These are phyloP conservation scores for Tetradesmus lagerheimii DNA, from an alignment of 139 green algal genomes.

Conservation along the genomic window DNA sequence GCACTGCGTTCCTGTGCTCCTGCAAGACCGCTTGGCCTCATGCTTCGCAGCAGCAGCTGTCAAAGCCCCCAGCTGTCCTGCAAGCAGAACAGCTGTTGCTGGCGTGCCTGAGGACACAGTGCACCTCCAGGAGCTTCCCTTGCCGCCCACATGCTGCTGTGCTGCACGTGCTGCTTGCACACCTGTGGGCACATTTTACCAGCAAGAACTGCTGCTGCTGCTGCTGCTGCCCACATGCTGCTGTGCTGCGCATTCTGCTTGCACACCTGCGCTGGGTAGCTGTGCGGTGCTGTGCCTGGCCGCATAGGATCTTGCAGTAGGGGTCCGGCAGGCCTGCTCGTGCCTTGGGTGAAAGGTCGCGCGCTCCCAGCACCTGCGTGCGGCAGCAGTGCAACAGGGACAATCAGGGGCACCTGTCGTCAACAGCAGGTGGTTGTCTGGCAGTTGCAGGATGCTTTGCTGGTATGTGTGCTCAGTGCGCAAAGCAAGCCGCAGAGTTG, in stretches of 20 bases:
- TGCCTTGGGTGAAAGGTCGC: slow-evolving; percentile 7
- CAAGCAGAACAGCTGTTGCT: not conserved
- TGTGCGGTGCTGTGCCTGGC: slow-evolving; percentile 28
- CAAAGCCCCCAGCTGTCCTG: not conserved
- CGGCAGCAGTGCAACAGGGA: not conserved
- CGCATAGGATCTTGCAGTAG: slow-evolving; percentile 39
- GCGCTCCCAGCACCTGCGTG: slow-evolving; percentile 25
- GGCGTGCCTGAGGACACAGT: no score
- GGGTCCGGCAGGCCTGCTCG: slow-evolving; percentile 34
- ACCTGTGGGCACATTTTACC: no score
- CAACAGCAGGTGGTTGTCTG: no score
- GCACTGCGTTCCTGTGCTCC: no score
- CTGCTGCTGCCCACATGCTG: not conserved
- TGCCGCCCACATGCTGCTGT: no score
- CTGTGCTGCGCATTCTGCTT: not conserved
- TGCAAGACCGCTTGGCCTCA: no score
- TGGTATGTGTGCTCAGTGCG: no score
- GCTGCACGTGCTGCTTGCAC: no score
- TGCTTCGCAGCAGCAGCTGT: no score
- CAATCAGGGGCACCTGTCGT: not conserved
- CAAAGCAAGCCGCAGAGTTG: no score
- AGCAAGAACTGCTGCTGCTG: not conserved
- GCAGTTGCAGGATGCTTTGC: no score
- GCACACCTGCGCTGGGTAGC: slow-evolving; percentile 29
- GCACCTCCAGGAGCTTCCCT: no score